A percentile compares a stretch with the other conserved stretches of the same genome.
phyloP scores from a whole-genome alignment of 257 asterid genomes.

The Solanum tacnaense region DNA sequence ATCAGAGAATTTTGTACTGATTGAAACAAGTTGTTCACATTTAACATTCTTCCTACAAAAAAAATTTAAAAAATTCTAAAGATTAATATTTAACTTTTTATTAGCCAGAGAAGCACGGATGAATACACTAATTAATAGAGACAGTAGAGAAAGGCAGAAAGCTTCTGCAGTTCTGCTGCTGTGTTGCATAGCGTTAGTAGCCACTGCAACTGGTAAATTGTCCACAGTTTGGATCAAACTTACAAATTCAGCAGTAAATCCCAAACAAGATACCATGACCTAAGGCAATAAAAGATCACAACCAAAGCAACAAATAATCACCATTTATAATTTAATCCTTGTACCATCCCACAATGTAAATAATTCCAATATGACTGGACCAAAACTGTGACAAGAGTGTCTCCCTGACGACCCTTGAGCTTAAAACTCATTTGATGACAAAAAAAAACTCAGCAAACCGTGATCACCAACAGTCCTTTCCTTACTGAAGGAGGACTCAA shows the following conservation, averaged over 20 bases:
- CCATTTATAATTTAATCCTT: background rate
- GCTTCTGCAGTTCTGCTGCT: background rate
- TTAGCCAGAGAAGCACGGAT: too few species aligned
- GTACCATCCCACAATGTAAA: constrained; percentile 5
- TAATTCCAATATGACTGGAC: background rate
- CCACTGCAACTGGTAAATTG: background rate
- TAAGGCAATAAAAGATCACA: background rate
- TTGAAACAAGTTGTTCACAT: too few species aligned
- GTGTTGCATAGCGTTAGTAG: background rate
- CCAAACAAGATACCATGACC: background rate
- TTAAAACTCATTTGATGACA: background rate
- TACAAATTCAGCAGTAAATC: background rate
- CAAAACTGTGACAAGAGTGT: constrained; percentile 16
- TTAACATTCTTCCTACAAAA: too few species aligned
- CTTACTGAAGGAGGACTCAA: background rate
- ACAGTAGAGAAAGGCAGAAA: background rate
- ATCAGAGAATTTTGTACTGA: too few species aligned
- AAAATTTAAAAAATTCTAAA: too few species aligned
- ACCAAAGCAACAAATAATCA: background rate
- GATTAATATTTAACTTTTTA: too few species aligned
- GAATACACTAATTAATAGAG: too few species aligned
- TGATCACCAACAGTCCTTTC: background rate
- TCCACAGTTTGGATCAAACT: background rate
- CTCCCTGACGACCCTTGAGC: constrained; percentile 13
- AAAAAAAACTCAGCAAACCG: background rate